These are phyloP conservation scores for Trichoderma brevicompactum DNA, from an alignment of 2,329 filamentous ascomycete genomes.

Conservation along the genomic window DNA sequence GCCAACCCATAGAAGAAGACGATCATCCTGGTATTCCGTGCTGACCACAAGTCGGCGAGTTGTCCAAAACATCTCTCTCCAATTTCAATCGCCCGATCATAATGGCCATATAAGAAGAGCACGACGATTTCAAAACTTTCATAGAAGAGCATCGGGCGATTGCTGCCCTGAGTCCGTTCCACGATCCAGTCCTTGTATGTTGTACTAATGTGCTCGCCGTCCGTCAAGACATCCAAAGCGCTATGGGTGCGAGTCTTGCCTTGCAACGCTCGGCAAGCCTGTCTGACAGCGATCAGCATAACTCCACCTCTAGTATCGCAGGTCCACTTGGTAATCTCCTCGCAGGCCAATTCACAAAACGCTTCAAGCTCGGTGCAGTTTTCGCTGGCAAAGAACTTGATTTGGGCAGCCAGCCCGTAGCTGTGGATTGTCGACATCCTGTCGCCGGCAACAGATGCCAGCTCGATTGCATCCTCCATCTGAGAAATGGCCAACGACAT, in stretches of 20 bases:
- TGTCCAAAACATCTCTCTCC: constrained; percentile 56
- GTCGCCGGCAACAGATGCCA: constrained; percentile 69
- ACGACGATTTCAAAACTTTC: constrained; percentile 67
- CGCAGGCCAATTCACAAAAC: constrained; percentile 71
- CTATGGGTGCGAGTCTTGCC: constrained; percentile 67
- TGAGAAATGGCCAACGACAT: constrained; percentile 61
- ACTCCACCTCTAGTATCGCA: constrained; percentile 72
- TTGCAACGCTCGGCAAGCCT: constrained; percentile 71
- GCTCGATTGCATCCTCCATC: constrained; percentile 69
- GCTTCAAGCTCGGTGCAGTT: constrained; percentile 71
- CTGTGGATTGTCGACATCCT: constrained; percentile 73
- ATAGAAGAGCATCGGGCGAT: constrained; percentile 69
- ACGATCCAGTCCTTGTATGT: constrained; percentile 64
- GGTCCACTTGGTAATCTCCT: constrained; percentile 75
- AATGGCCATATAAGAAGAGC: constrained; percentile 66
- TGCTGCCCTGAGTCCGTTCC: constrained; percentile 59
- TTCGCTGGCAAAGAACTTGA: constrained; percentile 71
- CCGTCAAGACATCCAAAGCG: constrained; percentile 64
- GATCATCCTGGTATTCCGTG: constrained; percentile 60
- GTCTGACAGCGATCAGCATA: constrained; percentile 67
- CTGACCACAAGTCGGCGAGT: constrained; percentile 60
- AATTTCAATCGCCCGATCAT: constrained; percentile 61
- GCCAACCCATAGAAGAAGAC: constrained; percentile 65
- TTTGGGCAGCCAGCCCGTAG: constrained; percentile 67
- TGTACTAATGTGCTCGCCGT: constrained; percentile 65